phyloP scores from a whole-genome alignment of 2,329 filamentous ascomycete genomes.

The Passalora sequoiae region DNA sequence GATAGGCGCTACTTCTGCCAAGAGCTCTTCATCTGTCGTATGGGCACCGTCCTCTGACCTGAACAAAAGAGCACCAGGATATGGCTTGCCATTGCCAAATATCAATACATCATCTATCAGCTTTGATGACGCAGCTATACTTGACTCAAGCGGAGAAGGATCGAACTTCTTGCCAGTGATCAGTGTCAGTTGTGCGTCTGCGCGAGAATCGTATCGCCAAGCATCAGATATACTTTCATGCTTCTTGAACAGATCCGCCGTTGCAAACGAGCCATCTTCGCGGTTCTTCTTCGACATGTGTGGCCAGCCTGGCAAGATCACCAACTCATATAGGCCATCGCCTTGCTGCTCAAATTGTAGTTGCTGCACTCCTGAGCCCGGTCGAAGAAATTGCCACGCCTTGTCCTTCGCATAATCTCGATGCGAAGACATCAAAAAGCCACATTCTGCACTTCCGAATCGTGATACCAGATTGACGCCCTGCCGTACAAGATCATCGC shows the following conservation, averaged over 20 bases:
- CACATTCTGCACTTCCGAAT: constrained; percentile 62
- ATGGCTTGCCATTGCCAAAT: constrained; percentile 55
- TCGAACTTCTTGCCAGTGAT: constrained; percentile 66
- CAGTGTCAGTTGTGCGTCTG: constrained; percentile 58
- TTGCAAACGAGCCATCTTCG: constrained; percentile 57
- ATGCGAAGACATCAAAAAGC: constrained; percentile 60
- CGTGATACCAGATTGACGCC: constrained; percentile 56
- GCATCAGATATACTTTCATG: constrained; percentile 50
- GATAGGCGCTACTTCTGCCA: constrained; percentile 40
- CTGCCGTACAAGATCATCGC: constrained; percentile 48
- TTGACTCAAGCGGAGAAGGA: constrained; percentile 56
- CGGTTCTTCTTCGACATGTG: constrained; percentile 56
- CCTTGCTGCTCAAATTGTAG: constrained; percentile 44
- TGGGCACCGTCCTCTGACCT: constrained; percentile 31
- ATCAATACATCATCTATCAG: constrained; percentile 53
- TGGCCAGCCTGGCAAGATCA: constrained; percentile 55
- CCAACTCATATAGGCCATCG: constrained; percentile 48
- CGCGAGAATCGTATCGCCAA: constrained; percentile 59
- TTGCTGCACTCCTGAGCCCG: constrained; percentile 29
- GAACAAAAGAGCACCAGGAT: constrained; percentile 55
- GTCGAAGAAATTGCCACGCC: constrained; percentile 59
- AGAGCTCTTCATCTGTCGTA: constrained; percentile 36
- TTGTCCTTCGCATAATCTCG: constrained; percentile 51
- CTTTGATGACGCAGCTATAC: constrained; percentile 43
- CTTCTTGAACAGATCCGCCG: constrained; percentile 57